Conservation (phyloP, 2,329 filamentous ascomycete species). For the Nigrospora osmanthi region DNA sequence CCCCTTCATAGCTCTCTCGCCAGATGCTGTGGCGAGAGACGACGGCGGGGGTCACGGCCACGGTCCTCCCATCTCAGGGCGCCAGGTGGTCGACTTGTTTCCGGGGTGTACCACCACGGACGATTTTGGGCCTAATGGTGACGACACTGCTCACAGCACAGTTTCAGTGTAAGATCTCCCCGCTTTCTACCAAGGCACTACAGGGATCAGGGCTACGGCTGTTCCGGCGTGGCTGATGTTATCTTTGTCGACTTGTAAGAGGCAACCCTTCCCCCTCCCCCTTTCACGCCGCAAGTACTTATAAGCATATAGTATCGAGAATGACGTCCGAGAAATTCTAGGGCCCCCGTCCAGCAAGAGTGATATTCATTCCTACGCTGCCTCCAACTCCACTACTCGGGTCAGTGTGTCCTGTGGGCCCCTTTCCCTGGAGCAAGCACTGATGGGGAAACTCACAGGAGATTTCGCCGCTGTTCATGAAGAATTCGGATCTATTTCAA, state of each 20-base stretch:
- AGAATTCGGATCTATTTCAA: conserved; percentile 24
- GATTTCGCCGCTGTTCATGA: conserved; percentile 29
- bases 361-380: conserved; percentile 29
- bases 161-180: conserved; percentile 80
- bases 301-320: conserved; percentile 23
- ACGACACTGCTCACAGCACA: conserved; percentile 79
- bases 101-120: conserved; percentile 48
- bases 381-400: conserved; percentile 27
- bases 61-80: conserved; percentile 26
- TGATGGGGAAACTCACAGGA: conserved; percentile 11
- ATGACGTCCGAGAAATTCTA: conserved; percentile 25
- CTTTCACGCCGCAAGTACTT: background rate
- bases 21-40: conserved; percentile 3
- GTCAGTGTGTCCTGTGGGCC: too few relatives aligned
- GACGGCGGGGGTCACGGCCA: conserved; percentile 18
- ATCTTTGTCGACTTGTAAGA: conserved; percentile 45
- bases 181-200: conserved; percentile 69
- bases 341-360: conserved; percentile 24
- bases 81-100: conserved; percentile 35
- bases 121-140: conserved; percentile 74
- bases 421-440: too few relatives aligned
- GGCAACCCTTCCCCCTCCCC: background rate
- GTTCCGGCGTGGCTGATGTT: conserved; percentile 39
- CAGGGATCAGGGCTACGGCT: conserved; percentile 48
- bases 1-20: conserved; percentile 23